Conservation (phyloP, 345 rosid genomes). For the Populus euphratica region DNA sequence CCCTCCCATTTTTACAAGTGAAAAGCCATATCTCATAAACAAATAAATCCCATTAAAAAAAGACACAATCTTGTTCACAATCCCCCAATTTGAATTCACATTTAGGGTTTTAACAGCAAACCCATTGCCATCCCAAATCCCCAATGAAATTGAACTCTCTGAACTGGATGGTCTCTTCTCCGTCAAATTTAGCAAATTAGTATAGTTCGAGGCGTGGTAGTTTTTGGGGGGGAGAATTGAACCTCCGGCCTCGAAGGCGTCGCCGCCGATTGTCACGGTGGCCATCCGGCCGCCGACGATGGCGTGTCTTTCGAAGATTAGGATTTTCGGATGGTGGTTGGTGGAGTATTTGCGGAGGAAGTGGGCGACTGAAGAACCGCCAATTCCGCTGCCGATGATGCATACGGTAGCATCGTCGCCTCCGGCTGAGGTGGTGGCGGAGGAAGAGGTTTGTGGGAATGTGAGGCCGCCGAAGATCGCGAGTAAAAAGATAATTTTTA, state of each 20-base stretch:
- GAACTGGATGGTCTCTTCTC: constrained; percentile 43
- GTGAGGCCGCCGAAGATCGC: constrained; percentile 22
- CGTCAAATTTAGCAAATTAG: constrained; percentile 43
- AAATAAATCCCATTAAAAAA: constrained; percentile 50
- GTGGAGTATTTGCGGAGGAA: constrained; percentile 66
- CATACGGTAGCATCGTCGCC: constrained; percentile 41
- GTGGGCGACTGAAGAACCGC: constrained; percentile 85
- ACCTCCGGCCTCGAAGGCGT: constrained; percentile 85
- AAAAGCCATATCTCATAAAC: constrained; percentile 70
- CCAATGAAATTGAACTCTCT: constrained; percentile 49
- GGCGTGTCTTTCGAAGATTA: constrained; percentile 59
- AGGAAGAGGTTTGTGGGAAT: constrained; percentile 14
- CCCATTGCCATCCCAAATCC: constrained; percentile 74
- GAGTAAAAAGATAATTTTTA: neutral
- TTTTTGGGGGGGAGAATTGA: constrained; percentile 91
- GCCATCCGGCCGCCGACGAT: constrained; percentile 95
- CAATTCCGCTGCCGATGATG: constrained; percentile 85
- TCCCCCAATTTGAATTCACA: constrained; percentile 32
- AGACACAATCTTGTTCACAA: constrained; percentile 54
- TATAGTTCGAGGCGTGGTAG: constrained; percentile 63
- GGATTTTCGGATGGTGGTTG: constrained; percentile 24
- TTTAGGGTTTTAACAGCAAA: constrained; percentile 60
- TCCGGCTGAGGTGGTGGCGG: constrained; percentile 8
- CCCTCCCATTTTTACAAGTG: constrained; percentile 62
- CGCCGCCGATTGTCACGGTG: constrained; percentile 48